These are phyloP conservation scores for Chlamydomonas sphaeroides DNA, from an alignment of 139 green algal species.

Conservation along the genomic window DNA sequence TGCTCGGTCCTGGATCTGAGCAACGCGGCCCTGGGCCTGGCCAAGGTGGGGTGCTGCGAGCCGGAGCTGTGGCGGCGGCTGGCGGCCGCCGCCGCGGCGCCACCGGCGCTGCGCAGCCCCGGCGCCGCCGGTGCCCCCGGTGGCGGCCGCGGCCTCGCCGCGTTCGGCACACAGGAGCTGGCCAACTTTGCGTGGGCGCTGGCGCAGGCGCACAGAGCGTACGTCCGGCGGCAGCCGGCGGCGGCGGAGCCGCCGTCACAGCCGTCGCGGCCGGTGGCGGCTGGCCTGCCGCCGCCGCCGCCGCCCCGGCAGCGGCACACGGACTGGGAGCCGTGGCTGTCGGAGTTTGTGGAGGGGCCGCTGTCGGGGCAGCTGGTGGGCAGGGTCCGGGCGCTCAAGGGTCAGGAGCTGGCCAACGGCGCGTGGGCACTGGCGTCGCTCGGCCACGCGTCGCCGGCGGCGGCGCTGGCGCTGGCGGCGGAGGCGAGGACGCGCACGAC, in stretches of 20 bases:
- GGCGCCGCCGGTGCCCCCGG: neutral
- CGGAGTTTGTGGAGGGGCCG: neutral
- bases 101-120: too few species aligned
- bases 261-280: neutral
- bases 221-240: neutral
- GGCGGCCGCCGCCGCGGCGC: too few species aligned
- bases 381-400: neutral
- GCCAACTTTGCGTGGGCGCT: constrained; percentile 51
- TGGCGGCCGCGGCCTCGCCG: neutral
- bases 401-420: constrained; percentile 13
- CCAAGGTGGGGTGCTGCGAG: neutral
- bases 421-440: constrained; percentile 30
- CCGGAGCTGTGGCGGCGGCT: constrained; percentile 28
- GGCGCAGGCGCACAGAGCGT: neutral
- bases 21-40: constrained; percentile 15
- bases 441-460: neutral
- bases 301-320: neutral
- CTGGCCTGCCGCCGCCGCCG: neutral
- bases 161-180: constrained; percentile 36
- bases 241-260: neutral
- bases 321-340: neutral
- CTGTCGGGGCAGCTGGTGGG: neutral
- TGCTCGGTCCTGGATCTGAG: constrained; percentile 5
- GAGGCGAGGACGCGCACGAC: neutral
- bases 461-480: constrained; percentile 17